Conservation (phyloP, 2,329 filamentous ascomycete species). For the Alternaria alternata region DNA sequence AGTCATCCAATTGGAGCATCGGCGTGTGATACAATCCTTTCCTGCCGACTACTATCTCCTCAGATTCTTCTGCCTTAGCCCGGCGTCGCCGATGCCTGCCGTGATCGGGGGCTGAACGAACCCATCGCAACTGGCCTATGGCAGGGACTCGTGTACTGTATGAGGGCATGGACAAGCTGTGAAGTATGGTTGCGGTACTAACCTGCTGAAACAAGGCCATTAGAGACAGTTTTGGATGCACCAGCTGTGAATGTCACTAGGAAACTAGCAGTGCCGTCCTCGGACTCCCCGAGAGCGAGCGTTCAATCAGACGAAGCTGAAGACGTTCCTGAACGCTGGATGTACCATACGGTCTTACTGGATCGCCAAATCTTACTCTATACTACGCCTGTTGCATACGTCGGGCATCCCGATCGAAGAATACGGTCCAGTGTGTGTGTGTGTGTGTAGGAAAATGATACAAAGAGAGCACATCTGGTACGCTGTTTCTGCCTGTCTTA, state of each 20-base stretch:
- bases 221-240: neutral
- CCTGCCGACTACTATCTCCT: neutral
- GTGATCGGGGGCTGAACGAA: neutral
- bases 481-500: neutral
- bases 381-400: neutral
- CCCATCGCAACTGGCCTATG: neutral
- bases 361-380: neutral
- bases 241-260: neutral
- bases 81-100: conserved; percentile 1
- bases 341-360: neutral
- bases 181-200: neutral
- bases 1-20: neutral
- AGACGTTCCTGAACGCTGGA: neutral
- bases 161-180: no score
- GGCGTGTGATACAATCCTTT: neutral
- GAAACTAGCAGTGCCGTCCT: neutral
- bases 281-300: neutral
- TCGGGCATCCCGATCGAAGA: neutral
- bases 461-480: neutral
- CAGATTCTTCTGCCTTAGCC: neutral
- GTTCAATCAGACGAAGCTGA: neutral
- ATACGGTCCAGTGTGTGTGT: neutral
- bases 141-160: neutral
- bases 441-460: neutral
- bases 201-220: neutral